Conservation (phyloP, 106 monocot genomes). For the Allium sativum region DNA sequence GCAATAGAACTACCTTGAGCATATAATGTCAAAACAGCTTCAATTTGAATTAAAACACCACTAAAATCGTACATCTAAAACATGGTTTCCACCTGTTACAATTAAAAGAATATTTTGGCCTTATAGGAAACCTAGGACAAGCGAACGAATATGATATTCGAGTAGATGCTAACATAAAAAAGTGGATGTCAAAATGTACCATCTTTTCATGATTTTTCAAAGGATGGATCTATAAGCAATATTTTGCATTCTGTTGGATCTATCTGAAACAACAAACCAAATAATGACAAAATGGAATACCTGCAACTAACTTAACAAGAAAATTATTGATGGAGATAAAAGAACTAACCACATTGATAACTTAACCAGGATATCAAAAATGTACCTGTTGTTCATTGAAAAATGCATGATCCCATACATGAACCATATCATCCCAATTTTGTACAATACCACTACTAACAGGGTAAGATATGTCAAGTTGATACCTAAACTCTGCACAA, state of each 20-base stretch:
- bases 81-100: slow-evolving; percentile 87
- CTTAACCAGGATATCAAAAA: slow-evolving; percentile 7
- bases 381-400: slow-evolving; percentile 72
- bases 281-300: too few species aligned
- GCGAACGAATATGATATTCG: background rate
- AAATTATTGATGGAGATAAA: too few species aligned
- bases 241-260: slow-evolving; percentile 92
- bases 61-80: slow-evolving; percentile 91
- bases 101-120: slow-evolving; percentile 2
- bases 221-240: slow-evolving; percentile 89
- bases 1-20: slow-evolving; percentile 81
- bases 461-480: slow-evolving; percentile 89
- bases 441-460: slow-evolving; percentile 96
- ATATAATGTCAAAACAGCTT: slow-evolving; percentile 93
- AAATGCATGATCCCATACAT: slow-evolving; percentile 96
- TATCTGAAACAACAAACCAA: slow-evolving; percentile 41
- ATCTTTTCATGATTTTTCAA: slow-evolving; percentile 92
- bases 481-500: slow-evolving; percentile 68
- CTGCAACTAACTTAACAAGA: too few species aligned
- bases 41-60: slow-evolving; percentile 87
- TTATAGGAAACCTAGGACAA: background rate
- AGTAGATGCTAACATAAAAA: background rate
- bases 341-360: too few species aligned
- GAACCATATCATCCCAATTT: slow-evolving; percentile 96
- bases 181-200: slow-evolving; percentile 35